phyloP scores from a whole-genome alignment of 2,329 filamentous ascomycete species.

The Sclerotinia minor region DNA sequence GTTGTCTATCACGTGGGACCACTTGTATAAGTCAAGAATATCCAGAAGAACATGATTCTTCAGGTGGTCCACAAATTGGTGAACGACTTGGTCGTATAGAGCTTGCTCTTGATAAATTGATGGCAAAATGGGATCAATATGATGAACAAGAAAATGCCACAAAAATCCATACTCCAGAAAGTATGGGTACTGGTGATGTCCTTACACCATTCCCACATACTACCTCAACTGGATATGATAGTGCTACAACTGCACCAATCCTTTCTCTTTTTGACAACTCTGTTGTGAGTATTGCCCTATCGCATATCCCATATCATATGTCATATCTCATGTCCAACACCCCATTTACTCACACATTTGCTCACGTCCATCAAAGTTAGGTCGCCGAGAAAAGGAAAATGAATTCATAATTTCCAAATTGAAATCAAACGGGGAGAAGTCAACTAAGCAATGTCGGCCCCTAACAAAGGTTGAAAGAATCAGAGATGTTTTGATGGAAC shows the following conservation, averaged over 20 bases:
- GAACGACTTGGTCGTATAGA: constrained; percentile 41
- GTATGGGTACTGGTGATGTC: constrained; percentile 35
- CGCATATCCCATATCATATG: background rate
- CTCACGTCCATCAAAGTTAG: constrained; percentile 32
- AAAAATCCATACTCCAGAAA: constrained; percentile 38
- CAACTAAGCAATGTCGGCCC: constrained; percentile 28
- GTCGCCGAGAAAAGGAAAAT: constrained; percentile 31
- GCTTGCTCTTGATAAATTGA: constrained; percentile 36
- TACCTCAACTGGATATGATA: constrained; percentile 26
- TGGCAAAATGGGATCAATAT: constrained; percentile 37
- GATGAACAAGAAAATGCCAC: constrained; percentile 37
- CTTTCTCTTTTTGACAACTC: constrained; percentile 40
- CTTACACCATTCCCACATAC: constrained; percentile 32
- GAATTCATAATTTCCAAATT: constrained; percentile 33
- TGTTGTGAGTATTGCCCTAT: constrained; percentile 31
- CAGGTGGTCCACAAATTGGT: constrained; percentile 36
- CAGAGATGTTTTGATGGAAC: constrained; percentile 35
- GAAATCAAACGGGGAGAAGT: constrained; percentile 21
- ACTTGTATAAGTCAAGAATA: constrained; percentile 41
- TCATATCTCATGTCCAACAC: background rate
- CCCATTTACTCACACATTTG: background rate
- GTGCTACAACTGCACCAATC: constrained; percentile 33
- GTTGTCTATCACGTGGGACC: constrained; percentile 47
- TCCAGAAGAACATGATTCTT: constrained; percentile 38
- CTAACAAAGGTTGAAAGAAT: constrained; percentile 36